Evolutionary conservation across 1,139 yeast genomes (phyloP), one percentile per base, ranked within the genome.

Genomic region (Suhomyces taliae): DNA sequence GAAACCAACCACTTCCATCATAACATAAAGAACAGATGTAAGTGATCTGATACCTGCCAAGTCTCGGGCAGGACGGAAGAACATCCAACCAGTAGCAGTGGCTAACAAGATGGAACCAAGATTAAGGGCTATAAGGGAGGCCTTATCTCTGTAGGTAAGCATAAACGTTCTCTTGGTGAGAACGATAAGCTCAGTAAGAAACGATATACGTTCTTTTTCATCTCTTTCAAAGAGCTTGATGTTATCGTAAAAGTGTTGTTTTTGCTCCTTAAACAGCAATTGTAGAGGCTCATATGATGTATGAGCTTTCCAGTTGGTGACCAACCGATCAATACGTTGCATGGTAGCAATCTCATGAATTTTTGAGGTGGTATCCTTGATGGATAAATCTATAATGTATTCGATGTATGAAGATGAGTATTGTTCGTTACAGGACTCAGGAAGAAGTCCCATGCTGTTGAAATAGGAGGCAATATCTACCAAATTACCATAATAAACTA

Each of bases 1-100:
- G 60, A 88, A 87, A 3, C 89, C 87, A 60, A 87, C 83, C 24
- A 86, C 69, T 43, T 89, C 87, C 44, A 79, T 67, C 38, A 85
- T 74, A 2, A 81, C 82, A 65, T 89, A 89, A 7, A 88, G 62
- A 1, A 82, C 67, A 1, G 91, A 85, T 8, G 85, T 76, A 4
- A 71, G 68, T 0, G 95, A 77, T 53, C 96, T 69, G 6, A 87
- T 78, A 8, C 96, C 96, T 0, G 86, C 78, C 31, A 83, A 57
- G 11, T 83, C 75, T 4, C 78, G 76, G 19, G 74, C 80, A 0
- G 93, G 90, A 53, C 79, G 78, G 62, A 69, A 86, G 59, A 85
- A 90, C 48, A 88, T 77, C 91, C 95, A 87, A 0, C 96, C 96
- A 40, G 81, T 70, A 26, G 83, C 68, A 1, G 82, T 59, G 0